Conservation (phyloP, 257 asterid species). For the Primulina huaijiensis region DNA sequence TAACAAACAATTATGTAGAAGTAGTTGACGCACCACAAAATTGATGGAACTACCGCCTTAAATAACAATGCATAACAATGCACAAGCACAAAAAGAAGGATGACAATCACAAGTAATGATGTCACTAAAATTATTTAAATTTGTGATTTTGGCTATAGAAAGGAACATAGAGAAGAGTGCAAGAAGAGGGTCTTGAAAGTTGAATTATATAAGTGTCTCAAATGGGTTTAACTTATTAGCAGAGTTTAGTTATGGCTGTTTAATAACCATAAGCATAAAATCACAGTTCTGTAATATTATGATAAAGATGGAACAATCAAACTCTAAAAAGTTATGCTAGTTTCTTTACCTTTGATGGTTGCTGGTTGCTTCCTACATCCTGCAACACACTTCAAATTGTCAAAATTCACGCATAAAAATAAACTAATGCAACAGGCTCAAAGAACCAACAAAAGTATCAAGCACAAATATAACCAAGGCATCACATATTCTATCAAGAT, state of each 20-base stretch:
- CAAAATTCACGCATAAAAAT: conserved; percentile 14
- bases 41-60: neutral
- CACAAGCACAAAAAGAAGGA: neutral
- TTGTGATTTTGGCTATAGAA: neutral
- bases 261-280: conserved; percentile 6
- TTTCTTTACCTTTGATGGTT: conserved; percentile 49
- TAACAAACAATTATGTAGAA: neutral
- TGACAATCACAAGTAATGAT: neutral
- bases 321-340: conserved; percentile 5
- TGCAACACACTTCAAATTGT: conserved; percentile 38
- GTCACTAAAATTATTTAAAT: neutral
- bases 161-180: neutral
- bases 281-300: conserved; percentile 2
- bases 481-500: conserved; percentile 10
- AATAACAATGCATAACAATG: neutral
- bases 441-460: conserved; percentile 14
- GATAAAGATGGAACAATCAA: neutral
- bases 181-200: neutral
- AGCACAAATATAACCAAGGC: conserved; percentile 1
- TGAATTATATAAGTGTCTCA: neutral
- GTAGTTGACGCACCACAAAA: neutral
- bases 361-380: conserved; percentile 43
- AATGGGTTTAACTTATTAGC: conserved; percentile 9
- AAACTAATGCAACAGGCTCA: neutral
- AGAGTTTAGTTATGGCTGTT: neutral